Conservation (phyloP, 2,329 filamentous ascomycete species). For the Tolypocladium nubicola region DNA sequence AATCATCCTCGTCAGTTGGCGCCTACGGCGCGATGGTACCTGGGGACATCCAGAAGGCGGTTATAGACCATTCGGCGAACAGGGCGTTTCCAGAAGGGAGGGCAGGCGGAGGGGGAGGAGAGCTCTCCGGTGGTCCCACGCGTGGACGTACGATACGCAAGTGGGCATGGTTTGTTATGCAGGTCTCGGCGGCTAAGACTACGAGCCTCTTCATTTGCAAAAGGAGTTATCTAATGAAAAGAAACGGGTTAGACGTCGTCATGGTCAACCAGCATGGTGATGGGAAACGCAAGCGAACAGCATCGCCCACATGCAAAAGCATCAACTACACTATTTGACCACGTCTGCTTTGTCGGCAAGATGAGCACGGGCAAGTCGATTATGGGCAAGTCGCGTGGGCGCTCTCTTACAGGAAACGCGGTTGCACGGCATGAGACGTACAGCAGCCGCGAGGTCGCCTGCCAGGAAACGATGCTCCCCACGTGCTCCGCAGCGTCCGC, state of each 20-base stretch:
- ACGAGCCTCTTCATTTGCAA: not conserved
- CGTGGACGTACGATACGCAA: not conserved
- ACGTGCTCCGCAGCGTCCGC: not conserved
- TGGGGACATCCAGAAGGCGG: not conserved
- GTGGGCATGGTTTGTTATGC: not conserved
- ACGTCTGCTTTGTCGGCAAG: no score
- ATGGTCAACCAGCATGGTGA: not conserved
- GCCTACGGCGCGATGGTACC: not conserved
- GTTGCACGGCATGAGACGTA: not conserved
- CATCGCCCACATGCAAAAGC: not conserved
- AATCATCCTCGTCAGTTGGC: not conserved
- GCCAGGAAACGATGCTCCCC: not conserved
- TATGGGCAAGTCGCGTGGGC: not conserved
- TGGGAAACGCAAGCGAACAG: not conserved
- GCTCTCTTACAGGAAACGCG: not conserved
- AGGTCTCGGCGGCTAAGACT: not conserved
- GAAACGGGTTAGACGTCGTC: not conserved
- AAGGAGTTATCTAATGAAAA: not conserved
- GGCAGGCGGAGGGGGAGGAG: not conserved
- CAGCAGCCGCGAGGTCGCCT: no score
- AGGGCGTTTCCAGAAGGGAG: not conserved
- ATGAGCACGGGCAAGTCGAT: no score
- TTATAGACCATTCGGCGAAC: slow-evolving; percentile 1
- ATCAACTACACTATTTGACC: no score
- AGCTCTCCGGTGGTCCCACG: not conserved